These are phyloP conservation scores for Cyberlindnera sargentensis DNA, from an alignment of 805 yeast genomes.

Conservation along the genomic window DNA sequence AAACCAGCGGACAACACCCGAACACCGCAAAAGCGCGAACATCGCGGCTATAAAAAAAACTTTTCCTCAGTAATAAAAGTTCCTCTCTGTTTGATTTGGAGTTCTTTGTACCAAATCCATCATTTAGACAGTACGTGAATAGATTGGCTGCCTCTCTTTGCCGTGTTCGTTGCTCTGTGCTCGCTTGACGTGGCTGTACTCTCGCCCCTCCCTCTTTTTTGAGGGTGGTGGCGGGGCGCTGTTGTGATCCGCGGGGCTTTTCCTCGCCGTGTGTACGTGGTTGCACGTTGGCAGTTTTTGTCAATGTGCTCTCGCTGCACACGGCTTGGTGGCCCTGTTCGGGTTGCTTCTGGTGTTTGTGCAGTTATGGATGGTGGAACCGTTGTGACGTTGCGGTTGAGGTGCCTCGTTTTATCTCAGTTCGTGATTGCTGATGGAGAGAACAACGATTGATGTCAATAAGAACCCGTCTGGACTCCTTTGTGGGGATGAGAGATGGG, in stretches of 20 bases:
- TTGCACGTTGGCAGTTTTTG: background rate
- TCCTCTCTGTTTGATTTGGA: background rate
- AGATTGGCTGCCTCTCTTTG: background rate
- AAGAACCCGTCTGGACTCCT: slow-evolving; percentile 23
- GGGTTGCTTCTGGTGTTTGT: no score
- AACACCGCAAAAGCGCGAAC: background rate
- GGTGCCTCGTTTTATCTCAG: slow-evolving; percentile 9
- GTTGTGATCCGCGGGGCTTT: no score
- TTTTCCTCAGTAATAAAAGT: background rate
- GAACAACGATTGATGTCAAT: slow-evolving; percentile 11
- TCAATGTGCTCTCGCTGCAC: background rate
- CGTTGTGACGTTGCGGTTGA: no score
- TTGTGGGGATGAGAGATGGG: slow-evolving; percentile 23
- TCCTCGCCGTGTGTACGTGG: no score
- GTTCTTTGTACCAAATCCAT: slow-evolving; percentile 4
- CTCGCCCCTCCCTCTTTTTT: no score
- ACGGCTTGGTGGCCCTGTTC: no score
- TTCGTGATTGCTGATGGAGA: slow-evolving; percentile 18
- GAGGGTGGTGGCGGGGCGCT: no score
- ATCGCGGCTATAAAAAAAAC: background rate
- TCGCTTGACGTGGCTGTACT: background rate
- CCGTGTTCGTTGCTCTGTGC: background rate
- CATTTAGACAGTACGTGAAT: slow-evolving; percentile 5
- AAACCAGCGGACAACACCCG: background rate
- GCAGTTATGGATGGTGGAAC: no score